These are phyloP conservation scores for Massospora cicadina DNA, from an alignment of 371 early-diverging fungal genomes.

Conservation along the genomic window DNA sequence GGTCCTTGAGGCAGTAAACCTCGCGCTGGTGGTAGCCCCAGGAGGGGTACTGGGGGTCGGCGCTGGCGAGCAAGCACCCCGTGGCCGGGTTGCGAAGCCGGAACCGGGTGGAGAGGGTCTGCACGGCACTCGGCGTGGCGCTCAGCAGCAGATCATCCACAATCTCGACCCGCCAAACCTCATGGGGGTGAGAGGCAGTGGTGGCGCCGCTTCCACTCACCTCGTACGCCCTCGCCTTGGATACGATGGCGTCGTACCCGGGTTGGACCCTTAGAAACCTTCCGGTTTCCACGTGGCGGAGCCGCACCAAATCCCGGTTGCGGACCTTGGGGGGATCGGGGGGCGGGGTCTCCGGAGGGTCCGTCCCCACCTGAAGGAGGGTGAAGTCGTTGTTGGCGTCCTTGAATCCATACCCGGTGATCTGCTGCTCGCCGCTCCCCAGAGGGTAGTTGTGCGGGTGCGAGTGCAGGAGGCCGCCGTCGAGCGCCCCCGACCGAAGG, in stretches of 20 bases:
- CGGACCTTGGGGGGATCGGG: conserved; percentile 25
- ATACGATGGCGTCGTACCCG: conserved; percentile 58
- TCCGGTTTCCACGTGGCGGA: conserved; percentile 53
- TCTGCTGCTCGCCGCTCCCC: conserved; percentile 89
- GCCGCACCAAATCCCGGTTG: conserved; percentile 59
- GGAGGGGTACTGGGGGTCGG: conserved; percentile 67
- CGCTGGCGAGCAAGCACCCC: conserved; percentile 69
- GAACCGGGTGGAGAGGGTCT: conserved; percentile 74
- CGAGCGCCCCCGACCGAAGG: conserved; percentile 67
- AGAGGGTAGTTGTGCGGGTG: conserved; percentile 88
- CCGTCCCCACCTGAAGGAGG: conserved; percentile 17
- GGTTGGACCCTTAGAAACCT: conserved; percentile 70
- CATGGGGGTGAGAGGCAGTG: conserved; percentile 53
- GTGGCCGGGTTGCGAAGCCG: conserved; percentile 59
- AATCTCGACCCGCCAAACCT: conserved; percentile 81
- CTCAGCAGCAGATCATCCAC: conserved; percentile 36
- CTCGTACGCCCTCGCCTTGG: conserved; percentile 52
- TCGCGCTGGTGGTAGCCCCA: conserved; percentile 70
- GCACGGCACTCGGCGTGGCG: conserved; percentile 22
- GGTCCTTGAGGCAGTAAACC: conserved; percentile 9
- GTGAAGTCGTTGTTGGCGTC: conserved; percentile 95
- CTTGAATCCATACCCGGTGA: conserved; percentile 94
- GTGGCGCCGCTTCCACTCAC: conserved; percentile 66
- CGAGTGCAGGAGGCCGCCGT: conserved; percentile 96
- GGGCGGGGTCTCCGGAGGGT: background rate